Percentiles rank a stretch among this genome's conserved stretches.
Evolutionary conservation across 2,329 filamentous ascomycete species (phyloP).

Genomic region (Penicillium sp.): DNA sequence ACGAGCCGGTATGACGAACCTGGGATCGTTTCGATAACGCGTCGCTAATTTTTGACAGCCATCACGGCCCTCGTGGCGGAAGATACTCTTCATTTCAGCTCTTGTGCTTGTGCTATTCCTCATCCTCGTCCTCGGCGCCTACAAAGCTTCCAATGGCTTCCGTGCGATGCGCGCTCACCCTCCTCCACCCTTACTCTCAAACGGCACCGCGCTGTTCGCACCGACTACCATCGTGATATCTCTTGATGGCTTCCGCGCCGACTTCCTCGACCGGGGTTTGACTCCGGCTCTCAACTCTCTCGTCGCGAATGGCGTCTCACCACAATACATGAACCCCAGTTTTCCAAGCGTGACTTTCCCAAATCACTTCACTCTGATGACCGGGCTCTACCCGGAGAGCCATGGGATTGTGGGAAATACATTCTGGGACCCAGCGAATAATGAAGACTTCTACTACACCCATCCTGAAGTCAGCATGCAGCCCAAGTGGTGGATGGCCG

Average conservation of each 20-base stretch:
- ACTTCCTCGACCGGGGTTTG: slow-evolving; percentile 81
- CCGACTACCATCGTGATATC: slow-evolving; percentile 94
- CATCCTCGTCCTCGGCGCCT: slow-evolving; percentile 58
- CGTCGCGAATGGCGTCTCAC: slow-evolving; percentile 80
- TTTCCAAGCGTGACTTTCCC: slow-evolving; percentile 97
- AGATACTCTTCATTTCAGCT: slow-evolving; percentile 43
- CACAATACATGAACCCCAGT: slow-evolving; percentile 87
- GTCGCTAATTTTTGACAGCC: slow-evolving; percentile 24
- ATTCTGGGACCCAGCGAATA: slow-evolving; percentile 81
- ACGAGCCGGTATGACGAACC: slow-evolving; percentile 29
- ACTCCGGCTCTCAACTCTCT: slow-evolving; percentile 82
- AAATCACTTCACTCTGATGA: slow-evolving; percentile 91
- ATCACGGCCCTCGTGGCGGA: slow-evolving; percentile 31
- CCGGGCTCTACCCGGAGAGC: slow-evolving; percentile 86
- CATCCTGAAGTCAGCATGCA: slow-evolving; percentile 74
- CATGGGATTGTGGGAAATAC: slow-evolving; percentile 93
- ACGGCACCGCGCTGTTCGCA: slow-evolving; percentile 85
- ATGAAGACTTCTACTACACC: slow-evolving; percentile 86
- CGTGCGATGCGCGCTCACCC: slow-evolving; percentile 27
- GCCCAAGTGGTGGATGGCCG: slow-evolving; percentile 90
- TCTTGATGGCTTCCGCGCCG: slow-evolving; percentile 91
- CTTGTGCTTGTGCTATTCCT: slow-evolving; percentile 57
- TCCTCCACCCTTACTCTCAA: slow-evolving; percentile 53
- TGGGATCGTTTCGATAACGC: background rate
- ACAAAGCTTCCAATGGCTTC: slow-evolving; percentile 53